Conservation (phyloP, 202 grass and related monocot species). For the Sporobolus alterniflorus region DNA sequence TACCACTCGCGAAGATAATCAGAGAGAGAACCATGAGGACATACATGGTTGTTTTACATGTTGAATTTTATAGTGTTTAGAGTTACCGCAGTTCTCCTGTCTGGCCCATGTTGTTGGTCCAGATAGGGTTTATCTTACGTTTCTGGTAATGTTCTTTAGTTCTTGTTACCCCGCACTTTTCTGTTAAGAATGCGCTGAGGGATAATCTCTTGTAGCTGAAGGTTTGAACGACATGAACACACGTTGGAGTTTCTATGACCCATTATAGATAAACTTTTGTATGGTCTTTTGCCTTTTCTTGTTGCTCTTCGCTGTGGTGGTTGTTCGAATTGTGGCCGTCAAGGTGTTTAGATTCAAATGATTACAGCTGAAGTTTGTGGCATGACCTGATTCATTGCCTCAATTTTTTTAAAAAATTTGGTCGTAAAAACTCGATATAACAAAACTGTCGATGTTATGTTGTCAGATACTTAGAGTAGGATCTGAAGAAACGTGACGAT, state of each 20-base stretch:
- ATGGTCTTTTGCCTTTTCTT: not conserved
- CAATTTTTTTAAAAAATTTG: no score
- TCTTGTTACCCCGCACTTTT: conserved; percentile 17
- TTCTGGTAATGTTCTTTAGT: conserved; percentile 30
- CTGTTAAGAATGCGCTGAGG: not conserved
- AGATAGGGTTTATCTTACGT: conserved; percentile 20
- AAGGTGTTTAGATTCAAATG: not conserved
- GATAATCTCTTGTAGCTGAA: not conserved
- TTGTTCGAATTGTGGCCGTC: not conserved
- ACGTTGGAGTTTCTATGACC: not conserved
- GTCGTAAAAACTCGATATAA: no score
- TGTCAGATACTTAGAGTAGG: no score
- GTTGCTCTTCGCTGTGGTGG: not conserved
- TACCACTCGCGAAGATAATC: not conserved
- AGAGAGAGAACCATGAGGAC: not conserved
- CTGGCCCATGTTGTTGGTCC: not conserved
- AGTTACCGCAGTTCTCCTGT: not conserved
- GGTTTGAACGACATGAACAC: conserved; percentile 5
- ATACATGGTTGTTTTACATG: conserved; percentile 11
- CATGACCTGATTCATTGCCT: no score
- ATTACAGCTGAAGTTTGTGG: no score
- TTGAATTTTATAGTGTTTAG: conserved; percentile 32
- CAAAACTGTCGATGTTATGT: no score
- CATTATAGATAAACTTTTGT: not conserved
- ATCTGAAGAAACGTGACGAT: no score